Evolutionary conservation across 169 alveolate genomes (phyloP).

Genomic region (Plasmodium gonderi): DNA sequence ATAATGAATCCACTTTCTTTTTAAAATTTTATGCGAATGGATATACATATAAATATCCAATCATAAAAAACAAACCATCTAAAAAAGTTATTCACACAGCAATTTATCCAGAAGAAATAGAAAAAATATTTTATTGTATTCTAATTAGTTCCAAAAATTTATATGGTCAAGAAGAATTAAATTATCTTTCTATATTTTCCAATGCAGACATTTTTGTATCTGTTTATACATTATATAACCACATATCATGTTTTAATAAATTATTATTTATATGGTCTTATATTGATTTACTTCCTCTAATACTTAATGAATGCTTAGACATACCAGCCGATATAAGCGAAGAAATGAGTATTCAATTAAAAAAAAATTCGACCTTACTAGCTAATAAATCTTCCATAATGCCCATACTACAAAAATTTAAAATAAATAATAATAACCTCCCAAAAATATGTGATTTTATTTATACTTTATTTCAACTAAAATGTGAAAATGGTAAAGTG

Average conservation of each 20-base stretch:
- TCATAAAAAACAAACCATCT: not conserved
- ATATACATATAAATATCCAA: constrained; percentile 54
- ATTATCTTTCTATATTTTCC: constrained; percentile 53
- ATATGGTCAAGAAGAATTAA: constrained; percentile 63
- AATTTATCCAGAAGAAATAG: constrained; percentile 59
- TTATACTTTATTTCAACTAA: constrained; percentile 33
- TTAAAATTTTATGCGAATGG: constrained; percentile 58
- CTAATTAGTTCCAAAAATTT: constrained; percentile 35
- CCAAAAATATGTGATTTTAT: constrained; percentile 37
- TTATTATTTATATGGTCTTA: constrained; percentile 63
- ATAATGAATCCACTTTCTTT: constrained; percentile 39
- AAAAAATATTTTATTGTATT: constrained; percentile 65
- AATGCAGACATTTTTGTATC: constrained; percentile 72
- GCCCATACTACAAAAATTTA: constrained; percentile 32
- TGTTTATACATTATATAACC: constrained; percentile 23
- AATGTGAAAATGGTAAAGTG: constrained; percentile 59
- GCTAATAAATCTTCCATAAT: constrained; percentile 19
- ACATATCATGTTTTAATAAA: constrained; percentile 9
- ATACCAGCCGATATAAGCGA: not conserved
- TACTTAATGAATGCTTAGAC: constrained; percentile 68
- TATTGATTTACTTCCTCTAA: constrained; percentile 39
- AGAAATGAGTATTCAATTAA: constrained; percentile 25
- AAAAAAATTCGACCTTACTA: constrained; percentile 32
- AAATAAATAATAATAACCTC: constrained; percentile 12
- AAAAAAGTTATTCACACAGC: constrained; percentile 20